Evolutionary conservation across 2,329 filamentous ascomycete genomes (phyloP).

Genomic region (Sordariomycetes sp.): DNA sequence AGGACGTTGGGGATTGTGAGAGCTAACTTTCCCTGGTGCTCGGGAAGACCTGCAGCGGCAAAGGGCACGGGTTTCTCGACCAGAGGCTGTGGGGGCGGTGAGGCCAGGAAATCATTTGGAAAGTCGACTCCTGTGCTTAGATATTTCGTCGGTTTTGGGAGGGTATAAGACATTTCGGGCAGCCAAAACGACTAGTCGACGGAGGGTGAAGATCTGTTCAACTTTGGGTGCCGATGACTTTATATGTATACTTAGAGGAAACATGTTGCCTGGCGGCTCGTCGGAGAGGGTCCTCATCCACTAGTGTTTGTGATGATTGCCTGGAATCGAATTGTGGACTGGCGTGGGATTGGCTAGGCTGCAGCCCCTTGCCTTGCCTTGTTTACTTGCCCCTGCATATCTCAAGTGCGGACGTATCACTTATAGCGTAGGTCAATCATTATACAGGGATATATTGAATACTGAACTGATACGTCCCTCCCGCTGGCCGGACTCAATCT

Average conservation of each 20-base stretch:
- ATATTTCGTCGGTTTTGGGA: background rate
- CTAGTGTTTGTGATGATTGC: too few relatives aligned
- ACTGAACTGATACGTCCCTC: too few relatives aligned
- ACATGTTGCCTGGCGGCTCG: too few relatives aligned
- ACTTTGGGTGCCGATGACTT: background rate
- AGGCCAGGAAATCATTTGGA: constrained; percentile 30
- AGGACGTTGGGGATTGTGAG: constrained; percentile 53
- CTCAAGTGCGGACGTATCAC: background rate
- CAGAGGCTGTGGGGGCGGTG: constrained; percentile 27
- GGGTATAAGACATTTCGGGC: background rate
- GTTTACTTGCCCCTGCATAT: background rate
- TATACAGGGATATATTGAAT: constrained; percentile 10
- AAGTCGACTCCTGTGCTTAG: background rate
- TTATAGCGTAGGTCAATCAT: background rate
- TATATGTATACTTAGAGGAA: too few relatives aligned
- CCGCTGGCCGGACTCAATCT: too few relatives aligned
- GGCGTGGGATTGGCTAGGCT: too few relatives aligned
- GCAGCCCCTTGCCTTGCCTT: background rate
- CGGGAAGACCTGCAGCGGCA: constrained; percentile 31
- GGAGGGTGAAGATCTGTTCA: background rate
- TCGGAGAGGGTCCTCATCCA: too few relatives aligned
- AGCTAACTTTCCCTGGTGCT: constrained; percentile 45
- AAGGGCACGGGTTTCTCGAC: constrained; percentile 42
- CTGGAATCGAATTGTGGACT: too few relatives aligned
- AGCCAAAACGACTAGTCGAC: background rate